phyloP scores from a whole-genome alignment of 495 filamentous ascomycete species.

The Penicillium turbatum region DNA sequence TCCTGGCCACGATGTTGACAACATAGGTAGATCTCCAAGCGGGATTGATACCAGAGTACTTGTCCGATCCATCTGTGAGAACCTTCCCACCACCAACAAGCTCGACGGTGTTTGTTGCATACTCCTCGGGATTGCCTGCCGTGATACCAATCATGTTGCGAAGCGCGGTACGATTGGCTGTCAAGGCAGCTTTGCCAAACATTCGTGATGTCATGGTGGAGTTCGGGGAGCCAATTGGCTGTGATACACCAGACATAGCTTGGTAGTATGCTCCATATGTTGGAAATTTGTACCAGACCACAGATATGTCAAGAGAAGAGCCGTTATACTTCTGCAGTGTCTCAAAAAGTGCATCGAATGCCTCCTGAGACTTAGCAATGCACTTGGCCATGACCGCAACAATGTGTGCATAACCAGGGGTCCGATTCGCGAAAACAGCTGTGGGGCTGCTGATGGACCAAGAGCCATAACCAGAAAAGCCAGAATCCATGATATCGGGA shows the following conservation, averaged over 20 bases:
- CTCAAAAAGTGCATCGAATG: constrained; percentile 20
- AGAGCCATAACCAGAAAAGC: constrained; percentile 36
- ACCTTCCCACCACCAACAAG: constrained; percentile 40
- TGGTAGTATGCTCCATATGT: constrained; percentile 34
- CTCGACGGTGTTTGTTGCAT: constrained; percentile 27
- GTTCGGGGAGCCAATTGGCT: constrained; percentile 18
- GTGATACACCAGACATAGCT: constrained; percentile 26
- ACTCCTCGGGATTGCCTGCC: constrained; percentile 24
- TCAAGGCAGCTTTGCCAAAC: constrained; percentile 32
- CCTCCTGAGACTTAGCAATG: constrained; percentile 15
- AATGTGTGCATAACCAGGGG: constrained; percentile 32
- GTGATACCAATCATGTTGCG: constrained; percentile 25
- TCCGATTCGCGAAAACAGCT: constrained; percentile 22
- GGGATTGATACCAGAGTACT: constrained; percentile 36
- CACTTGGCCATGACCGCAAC: constrained; percentile 28
- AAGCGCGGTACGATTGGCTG: constrained; percentile 17
- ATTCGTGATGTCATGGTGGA: constrained; percentile 34
- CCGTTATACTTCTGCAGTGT: constrained; percentile 25
- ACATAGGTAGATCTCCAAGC: constrained; percentile 43
- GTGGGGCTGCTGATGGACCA: constrained; percentile 29
- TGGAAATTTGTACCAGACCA: constrained; percentile 27
- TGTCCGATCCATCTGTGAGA: constrained; percentile 15
- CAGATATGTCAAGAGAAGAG: constrained; percentile 25
- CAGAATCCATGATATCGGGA: constrained; percentile 19
- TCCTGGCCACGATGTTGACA: constrained; percentile 33